Evolutionary conservation across 2,329 filamentous ascomycete species (phyloP), one percentile per base, ranked within the genome.

Genomic region (Leptodontidium sp.): DNA sequence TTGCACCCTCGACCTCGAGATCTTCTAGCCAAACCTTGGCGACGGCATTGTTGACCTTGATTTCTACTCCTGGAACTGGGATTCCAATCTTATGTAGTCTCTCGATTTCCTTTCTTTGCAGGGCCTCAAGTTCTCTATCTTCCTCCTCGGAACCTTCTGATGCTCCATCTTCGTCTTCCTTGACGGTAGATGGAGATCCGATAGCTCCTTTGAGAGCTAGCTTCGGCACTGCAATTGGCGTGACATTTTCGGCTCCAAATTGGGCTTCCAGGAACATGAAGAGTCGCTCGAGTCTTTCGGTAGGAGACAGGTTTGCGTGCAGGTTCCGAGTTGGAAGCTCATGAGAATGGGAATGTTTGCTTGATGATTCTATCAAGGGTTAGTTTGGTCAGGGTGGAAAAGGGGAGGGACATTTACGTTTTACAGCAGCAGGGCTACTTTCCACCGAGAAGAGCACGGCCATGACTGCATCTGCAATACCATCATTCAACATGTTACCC

Each of bases 181-280:
- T 67, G 15, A 72, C 55, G 9, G 69, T 65, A 24, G 66, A 68
- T 50, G 72, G 75, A 4, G 72, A 73, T 24, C 65, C 71, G 47
- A 64, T 68, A 57, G 79, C 78, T 4, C 77, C 72, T 67, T 81
- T 79, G 7, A 81, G 71, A 0, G 84, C 82, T 2, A 89, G 79
- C 79, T 89, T 87, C 69, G 93, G 82, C 77, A 81, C 83, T 49
- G 90, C 86, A 73, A 98, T 92, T 4, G 95, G 94, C 0, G 87
- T 85, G 67, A 98, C 90, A 69, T 93, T 91, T 72, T 96, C 91
- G 40, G 88, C 85, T 70, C 96, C 96, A 78, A 99, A 99, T 79
- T 99, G 96, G 2, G 94, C 93, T 83, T 99, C 96, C 15, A 99
- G 90, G 83, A 99, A 97, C 89, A 97, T 93, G 81, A 97, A 91